Conservation (phyloP, 2,329 filamentous ascomycete species). For the Claviceps africana region DNA sequence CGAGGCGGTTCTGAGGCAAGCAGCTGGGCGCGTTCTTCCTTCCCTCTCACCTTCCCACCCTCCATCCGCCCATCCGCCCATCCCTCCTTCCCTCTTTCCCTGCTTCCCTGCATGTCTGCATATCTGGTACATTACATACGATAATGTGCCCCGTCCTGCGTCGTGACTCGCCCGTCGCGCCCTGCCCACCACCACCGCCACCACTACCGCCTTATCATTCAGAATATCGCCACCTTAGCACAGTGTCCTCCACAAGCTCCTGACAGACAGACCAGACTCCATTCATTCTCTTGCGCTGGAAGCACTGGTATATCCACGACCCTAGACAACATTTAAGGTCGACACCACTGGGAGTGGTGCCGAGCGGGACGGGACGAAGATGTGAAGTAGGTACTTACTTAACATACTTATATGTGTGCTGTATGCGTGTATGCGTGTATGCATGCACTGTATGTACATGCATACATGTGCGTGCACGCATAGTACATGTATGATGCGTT, state of each 20-base stretch:
- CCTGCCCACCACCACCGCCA: no score
- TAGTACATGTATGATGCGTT: neutral
- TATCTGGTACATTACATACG: no score
- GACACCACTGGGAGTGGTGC: neutral
- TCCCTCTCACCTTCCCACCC: no score
- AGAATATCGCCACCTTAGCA: neutral
- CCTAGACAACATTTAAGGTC: neutral
- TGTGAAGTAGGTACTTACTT: neutral
- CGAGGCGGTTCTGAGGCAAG: neutral
- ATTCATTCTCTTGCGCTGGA: no score
- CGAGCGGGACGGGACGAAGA: neutral
- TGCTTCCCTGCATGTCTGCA: neutral
- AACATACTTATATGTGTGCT: no score
- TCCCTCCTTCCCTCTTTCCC: neutral
- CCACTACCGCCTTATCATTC: no score
- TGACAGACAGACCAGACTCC: no score
- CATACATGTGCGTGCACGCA: no score
- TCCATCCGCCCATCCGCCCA: no score
- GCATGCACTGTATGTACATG: no score
- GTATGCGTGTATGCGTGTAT: no score
- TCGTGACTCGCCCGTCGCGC: neutral
- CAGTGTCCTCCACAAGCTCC: neutral
- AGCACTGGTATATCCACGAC: no score
- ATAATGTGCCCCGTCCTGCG: neutral
- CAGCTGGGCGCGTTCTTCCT: neutral